These are phyloP conservation scores for Geranomyces michiganensis DNA, from an alignment of 192 early-diverging fungal genomes.

Conservation along the genomic window DNA sequence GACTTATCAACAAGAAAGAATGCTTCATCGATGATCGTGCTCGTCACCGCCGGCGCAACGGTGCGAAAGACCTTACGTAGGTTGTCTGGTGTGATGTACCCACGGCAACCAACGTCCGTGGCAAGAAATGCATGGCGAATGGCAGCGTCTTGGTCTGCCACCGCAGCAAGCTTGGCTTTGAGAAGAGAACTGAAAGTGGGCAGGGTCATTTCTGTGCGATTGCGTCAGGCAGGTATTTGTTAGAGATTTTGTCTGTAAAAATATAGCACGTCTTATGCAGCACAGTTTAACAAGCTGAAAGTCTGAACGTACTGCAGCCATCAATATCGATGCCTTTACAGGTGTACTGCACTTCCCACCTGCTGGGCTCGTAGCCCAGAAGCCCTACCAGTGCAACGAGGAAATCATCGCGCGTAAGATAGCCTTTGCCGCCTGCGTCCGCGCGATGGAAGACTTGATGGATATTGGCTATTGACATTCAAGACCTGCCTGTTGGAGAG, in stretches of 20 bases:
- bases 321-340: constrained; percentile 17
- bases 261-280: not conserved
- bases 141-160: constrained; percentile 22
- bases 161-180: not conserved
- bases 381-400: constrained; percentile 40
- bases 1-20: constrained; percentile 38
- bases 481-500: no score
- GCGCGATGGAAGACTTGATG: constrained; percentile 32
- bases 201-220: constrained; percentile 37
- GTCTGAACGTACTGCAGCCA: not conserved
- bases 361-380: constrained; percentile 44
- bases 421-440: constrained; percentile 33
- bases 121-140: constrained; percentile 41
- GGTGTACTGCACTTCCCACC: constrained; percentile 3
- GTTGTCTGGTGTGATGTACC: constrained; percentile 35
- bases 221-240: no score
- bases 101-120: constrained; percentile 33
- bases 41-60: constrained; percentile 25
- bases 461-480: constrained; percentile 3
- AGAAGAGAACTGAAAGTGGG: constrained; percentile 29
- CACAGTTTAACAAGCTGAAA: no score
- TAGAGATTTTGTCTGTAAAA: no score
- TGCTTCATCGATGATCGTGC: constrained; percentile 22
- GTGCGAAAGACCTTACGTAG: constrained; percentile 8
- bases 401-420: constrained; percentile 33